phyloP scores from a whole-genome alignment of 768 basidiomycete species.

The Aureoboletus auriporus region DNA sequence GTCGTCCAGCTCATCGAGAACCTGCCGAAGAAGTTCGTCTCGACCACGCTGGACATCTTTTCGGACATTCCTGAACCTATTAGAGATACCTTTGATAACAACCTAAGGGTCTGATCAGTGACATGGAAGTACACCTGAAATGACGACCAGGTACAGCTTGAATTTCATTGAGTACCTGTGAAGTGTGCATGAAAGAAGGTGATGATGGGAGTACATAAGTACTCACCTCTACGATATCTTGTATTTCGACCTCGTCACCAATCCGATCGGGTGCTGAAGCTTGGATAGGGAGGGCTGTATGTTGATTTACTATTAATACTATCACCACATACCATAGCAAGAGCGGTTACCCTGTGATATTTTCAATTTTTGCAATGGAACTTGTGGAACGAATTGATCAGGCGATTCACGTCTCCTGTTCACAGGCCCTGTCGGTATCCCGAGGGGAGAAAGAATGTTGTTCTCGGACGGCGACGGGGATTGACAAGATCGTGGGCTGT shows the following conservation, averaged over 20 bases:
- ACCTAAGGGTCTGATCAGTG: conserved; percentile 35
- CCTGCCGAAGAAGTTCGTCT: conserved; percentile 43
- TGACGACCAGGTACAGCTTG: conserved; percentile 33
- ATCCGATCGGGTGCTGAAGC: background rate
- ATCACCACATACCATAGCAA: background rate
- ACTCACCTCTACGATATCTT: conserved; percentile 43
- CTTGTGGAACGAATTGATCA: conserved; percentile 2
- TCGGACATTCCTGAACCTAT: conserved; percentile 45
- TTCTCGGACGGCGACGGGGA: conserved; percentile 2
- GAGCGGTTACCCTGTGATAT: conserved; percentile 3
- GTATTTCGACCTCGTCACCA: conserved; percentile 16
- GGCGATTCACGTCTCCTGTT: background rate
- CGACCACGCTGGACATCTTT: conserved; percentile 43
- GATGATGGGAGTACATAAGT: background rate
- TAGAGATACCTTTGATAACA: conserved; percentile 42
- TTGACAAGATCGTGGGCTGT: background rate
- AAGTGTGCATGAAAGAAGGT: background rate
- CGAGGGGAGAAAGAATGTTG: conserved; percentile 17
- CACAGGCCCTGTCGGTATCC: background rate
- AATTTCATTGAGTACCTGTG: conserved; percentile 48
- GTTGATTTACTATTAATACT: background rate
- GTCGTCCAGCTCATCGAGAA: conserved; percentile 39
- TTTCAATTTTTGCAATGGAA: conserved; percentile 2
- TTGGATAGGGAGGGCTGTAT: background rate
- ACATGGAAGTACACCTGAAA: background rate